Base-by-base conservation (phyloP, 192 early-diverging fungal species). In the Gamsiella multidivaricata region DNA sequence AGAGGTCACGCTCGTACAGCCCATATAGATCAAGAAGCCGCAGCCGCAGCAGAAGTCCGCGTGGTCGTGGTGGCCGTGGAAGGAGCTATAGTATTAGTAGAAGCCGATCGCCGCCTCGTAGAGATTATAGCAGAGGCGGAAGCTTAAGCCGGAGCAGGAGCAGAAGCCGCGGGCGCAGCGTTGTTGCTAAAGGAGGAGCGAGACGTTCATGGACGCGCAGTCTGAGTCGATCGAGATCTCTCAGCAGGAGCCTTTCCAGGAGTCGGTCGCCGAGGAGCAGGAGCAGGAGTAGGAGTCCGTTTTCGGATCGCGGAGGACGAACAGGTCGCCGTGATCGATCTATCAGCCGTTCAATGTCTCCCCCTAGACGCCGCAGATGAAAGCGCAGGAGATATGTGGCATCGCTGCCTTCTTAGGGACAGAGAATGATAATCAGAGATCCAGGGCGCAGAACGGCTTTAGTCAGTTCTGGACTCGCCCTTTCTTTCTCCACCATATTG, bases 1-100 rank as follows among this genome's bases (percentile, higher is more conserved):
- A 64, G 65, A 62, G 74, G 56, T 69, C 74, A 9, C 74, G 74
- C 23, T 78, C 74, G 25, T 78, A 47, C 26, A 78, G 74, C 45
- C 51, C 74, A 3, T 78, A 78, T 42, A 66, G 60, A 36, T 78
- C 74, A 15, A 63, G 74, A 31, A 78, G 74, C 53, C 59, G 65
- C 32, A 69, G 65, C 33, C 36, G 66, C 33, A 60, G 70, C 47
- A 65, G 50, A 32, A 15, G 17, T 14, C 45, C 37, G 18, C 56
- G 65, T 47, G 57, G 70, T 14, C 22, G 70, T 31, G 54, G 61
- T 18, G 54, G 54, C 25, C 42, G 61, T 15, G 61, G 70, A 31
- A 22, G 74, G 12, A 57, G 61, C 49, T 78, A 51, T 31, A 78
- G 60, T 45, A 22, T 14, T 20, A 59, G 74, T 46, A 51, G 65